Percentiles rank a stretch among this genome's conserved stretches.
Evolutionary conservation across 176 grass and related monocot species (phyloP).

Genomic region (Avena insularis): DNA sequence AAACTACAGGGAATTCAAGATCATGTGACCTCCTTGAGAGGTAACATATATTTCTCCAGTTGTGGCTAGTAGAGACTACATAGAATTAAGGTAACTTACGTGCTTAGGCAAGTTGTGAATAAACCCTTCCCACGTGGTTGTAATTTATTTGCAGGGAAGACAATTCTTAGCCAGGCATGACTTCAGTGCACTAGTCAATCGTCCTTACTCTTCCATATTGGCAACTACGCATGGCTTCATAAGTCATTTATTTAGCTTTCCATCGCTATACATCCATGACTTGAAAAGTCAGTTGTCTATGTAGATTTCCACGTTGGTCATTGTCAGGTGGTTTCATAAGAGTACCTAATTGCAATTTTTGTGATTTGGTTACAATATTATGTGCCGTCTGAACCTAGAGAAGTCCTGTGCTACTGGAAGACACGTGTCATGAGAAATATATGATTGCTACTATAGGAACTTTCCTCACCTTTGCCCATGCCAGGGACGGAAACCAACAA

Average conservation of each 20-base stretch:
- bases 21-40: too few relatives aligned
- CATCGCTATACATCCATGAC: neutral
- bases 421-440: too few relatives aligned
- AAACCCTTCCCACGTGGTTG: neutral
- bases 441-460: too few relatives aligned
- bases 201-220: neutral
- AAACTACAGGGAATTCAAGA: too few relatives aligned
- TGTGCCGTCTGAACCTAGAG: neutral
- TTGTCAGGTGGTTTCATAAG: neutral
- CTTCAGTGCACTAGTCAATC: neutral
- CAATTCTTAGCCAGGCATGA: constrained; percentile 5
- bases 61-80: neutral
- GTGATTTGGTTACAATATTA: neutral
- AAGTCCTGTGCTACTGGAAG: too few relatives aligned
- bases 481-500: too few relatives aligned
- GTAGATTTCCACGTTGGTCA: neutral
- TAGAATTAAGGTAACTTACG: neutral
- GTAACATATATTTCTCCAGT: too few relatives aligned
- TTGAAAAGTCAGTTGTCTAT: constrained; percentile 21
- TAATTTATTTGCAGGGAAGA: constrained; percentile 16
- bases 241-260: neutral
- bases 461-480: too few relatives aligned
- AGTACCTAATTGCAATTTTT: neutral
- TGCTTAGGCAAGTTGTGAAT: neutral
- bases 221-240: neutral